Conservation (phyloP, 2,329 filamentous ascomycete species). For the Sporothrix mexicana region DNA sequence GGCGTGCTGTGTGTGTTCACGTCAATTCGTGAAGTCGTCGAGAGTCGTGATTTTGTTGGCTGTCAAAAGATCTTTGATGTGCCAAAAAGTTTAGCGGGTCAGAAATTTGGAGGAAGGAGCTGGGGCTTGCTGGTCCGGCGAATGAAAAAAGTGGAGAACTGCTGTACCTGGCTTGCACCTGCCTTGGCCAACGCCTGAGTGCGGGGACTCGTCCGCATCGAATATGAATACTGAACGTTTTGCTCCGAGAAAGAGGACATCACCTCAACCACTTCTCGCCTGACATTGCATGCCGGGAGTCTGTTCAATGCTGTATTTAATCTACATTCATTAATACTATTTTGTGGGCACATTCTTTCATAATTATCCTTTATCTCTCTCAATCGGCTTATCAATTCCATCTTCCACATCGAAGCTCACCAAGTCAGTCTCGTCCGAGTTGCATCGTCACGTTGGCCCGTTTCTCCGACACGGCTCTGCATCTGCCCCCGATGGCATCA, state of each 20-base stretch:
- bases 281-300: too few species aligned
- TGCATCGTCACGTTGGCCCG: background rate
- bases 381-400: too few species aligned
- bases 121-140: background rate
- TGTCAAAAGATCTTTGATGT: background rate
- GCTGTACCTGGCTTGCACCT: background rate
- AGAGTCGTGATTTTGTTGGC: background rate
- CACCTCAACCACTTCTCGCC: too few species aligned
- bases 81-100: constrained; percentile 28
- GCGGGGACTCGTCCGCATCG: constrained; percentile 6
- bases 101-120: constrained; percentile 17
- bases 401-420: too few species aligned
- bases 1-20: background rate
- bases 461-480: background rate
- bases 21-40: background rate
- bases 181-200: background rate
- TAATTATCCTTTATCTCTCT: background rate
- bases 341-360: background rate
- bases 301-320: too few species aligned
- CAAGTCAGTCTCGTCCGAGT: background rate
- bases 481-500: constrained; percentile 45
- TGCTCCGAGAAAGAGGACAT: too few species aligned
- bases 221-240: too few species aligned
- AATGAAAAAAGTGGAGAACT: constrained; percentile 30
- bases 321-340: background rate